Percentiles rank a stretch among this genome's conserved stretches.
phyloP scores from a whole-genome alignment of 164 flowering plant genomes.

The Stephania yunnanensis region DNA sequence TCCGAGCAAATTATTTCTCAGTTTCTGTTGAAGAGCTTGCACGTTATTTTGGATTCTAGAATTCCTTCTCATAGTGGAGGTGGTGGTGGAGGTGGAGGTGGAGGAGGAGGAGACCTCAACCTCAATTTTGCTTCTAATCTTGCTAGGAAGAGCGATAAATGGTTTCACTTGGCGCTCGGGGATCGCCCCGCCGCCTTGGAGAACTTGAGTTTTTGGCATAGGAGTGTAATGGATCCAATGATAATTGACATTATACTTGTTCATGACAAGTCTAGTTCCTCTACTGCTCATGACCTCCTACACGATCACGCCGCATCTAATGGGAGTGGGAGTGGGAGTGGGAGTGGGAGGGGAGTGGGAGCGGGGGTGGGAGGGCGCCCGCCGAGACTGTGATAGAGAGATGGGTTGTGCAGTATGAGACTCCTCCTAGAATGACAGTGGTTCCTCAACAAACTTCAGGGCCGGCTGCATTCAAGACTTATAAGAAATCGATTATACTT shows the following conservation, averaged over 20 bases:
- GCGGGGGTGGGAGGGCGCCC: constrained; percentile 4
- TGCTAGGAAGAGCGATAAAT: constrained; percentile 58
- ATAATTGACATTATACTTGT: constrained; percentile 72
- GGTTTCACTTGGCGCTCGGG: constrained; percentile 73
- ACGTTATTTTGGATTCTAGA: constrained; percentile 68
- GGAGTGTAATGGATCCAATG: constrained; percentile 71
- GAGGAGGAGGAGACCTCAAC: constrained; percentile 31
- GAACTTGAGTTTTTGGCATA: constrained; percentile 62
- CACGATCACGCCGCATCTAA: constrained; percentile 5
- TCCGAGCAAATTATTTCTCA: constrained; percentile 72
- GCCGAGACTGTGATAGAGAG: constrained; percentile 78
- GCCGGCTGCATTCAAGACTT: constrained; percentile 42
- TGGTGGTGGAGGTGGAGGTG: too few relatives aligned
- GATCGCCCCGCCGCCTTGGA: constrained; percentile 69
- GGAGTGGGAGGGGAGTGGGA: not conserved
- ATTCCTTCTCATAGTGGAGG: constrained; percentile 46
- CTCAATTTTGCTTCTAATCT: constrained; percentile 28
- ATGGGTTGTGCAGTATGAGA: constrained; percentile 76
- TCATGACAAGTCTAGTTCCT: constrained; percentile 30
- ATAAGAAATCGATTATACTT: constrained; percentile 72
- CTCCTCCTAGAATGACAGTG: constrained; percentile 19
- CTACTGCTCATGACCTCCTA: constrained; percentile 19
- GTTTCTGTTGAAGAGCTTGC: constrained; percentile 65
- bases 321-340: not conserved
- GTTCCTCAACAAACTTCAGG: constrained; percentile 34